Evolutionary conservation across 495 filamentous ascomycete genomes (phyloP).

Genomic region (Tirmania nivea): DNA sequence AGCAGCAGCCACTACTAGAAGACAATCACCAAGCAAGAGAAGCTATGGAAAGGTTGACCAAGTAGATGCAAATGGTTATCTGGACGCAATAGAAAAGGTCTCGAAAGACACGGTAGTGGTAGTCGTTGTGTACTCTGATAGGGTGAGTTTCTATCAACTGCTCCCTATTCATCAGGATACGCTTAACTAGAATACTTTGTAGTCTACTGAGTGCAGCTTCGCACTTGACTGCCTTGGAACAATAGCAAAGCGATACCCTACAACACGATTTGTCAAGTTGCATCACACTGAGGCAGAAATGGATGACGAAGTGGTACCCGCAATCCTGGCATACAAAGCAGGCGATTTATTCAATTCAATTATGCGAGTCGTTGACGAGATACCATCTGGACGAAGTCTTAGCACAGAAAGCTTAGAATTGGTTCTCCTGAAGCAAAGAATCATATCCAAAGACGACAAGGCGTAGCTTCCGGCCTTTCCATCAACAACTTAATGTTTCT

Average conservation of each 20-base stretch:
- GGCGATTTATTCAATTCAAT: constrained; percentile 82
- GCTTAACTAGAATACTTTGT: constrained; percentile 1
- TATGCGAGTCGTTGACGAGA: constrained; percentile 65
- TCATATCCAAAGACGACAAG: neutral
- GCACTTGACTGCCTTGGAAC: constrained; percentile 56
- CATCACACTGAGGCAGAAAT: constrained; percentile 89
- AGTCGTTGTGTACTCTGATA: constrained; percentile 78
- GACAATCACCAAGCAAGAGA: constrained; percentile 44
- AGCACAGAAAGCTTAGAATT: constrained; percentile 38
- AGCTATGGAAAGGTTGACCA: constrained; percentile 55
- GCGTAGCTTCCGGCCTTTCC: neutral
- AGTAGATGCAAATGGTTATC: constrained; percentile 76
- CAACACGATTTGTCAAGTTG: constrained; percentile 72
- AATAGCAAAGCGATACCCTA: constrained; percentile 44
- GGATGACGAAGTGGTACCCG: constrained; percentile 71
- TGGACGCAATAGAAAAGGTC: constrained; percentile 87
- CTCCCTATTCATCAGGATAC: neutral
- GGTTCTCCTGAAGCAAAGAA: constrained; percentile 23
- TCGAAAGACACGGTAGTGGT: constrained; percentile 67
- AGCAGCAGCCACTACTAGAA: constrained; percentile 31
- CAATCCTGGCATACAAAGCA: constrained; percentile 66
- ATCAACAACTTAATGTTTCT: too few species aligned
- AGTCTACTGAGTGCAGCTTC: constrained; percentile 53
- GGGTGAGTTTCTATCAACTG: constrained; percentile 34
- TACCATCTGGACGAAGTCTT: constrained; percentile 43